A percentile compares a stretch with the other conserved stretches of the same genome.
These are phyloP conservation scores for Annona cherimola DNA, from an alignment of 164 flowering plant genomes.

Conservation along the genomic window DNA sequence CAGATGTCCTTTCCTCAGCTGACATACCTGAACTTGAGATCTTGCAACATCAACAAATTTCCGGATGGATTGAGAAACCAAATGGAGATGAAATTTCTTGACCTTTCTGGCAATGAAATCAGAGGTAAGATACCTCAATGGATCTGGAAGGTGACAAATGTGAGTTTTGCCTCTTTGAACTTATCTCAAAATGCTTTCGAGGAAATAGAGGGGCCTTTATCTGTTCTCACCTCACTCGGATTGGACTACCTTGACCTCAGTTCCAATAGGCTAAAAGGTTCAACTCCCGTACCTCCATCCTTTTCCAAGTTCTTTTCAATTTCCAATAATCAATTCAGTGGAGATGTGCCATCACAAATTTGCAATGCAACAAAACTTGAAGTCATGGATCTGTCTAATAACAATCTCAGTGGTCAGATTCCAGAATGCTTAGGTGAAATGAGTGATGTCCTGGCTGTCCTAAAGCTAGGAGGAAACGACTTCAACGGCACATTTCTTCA, in stretches of 20 bases:
- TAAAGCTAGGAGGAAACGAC: neutral
- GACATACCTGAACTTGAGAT: neutral
- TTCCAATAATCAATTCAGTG: neutral
- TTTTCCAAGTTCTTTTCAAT: neutral
- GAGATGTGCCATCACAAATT: neutral
- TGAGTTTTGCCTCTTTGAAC: accelerated
- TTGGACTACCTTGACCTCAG: neutral
- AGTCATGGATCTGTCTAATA: neutral
- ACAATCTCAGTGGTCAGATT: neutral
- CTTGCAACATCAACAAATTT: constrained; percentile 15
- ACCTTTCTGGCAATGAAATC: neutral
- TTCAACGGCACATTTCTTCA: neutral
- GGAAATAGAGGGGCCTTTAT: neutral
- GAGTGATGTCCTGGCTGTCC: neutral
- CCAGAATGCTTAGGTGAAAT: neutral
- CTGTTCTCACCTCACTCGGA: too few relatives aligned
- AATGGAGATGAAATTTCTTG: neutral
- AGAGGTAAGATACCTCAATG: neutral
- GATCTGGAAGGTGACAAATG: neutral
- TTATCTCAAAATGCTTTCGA: neutral
- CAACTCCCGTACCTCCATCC: constrained; percentile 7
- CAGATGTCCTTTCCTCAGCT: neutral
- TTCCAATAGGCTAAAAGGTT: constrained; percentile 13
- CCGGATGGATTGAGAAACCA: constrained; percentile 9
- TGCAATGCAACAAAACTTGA: neutral